Percentiles rank a stretch among this genome's conserved stretches.
phyloP scores from a whole-genome alignment of 192 early-diverging fungal genomes.

The Linnemannia zychae region DNA sequence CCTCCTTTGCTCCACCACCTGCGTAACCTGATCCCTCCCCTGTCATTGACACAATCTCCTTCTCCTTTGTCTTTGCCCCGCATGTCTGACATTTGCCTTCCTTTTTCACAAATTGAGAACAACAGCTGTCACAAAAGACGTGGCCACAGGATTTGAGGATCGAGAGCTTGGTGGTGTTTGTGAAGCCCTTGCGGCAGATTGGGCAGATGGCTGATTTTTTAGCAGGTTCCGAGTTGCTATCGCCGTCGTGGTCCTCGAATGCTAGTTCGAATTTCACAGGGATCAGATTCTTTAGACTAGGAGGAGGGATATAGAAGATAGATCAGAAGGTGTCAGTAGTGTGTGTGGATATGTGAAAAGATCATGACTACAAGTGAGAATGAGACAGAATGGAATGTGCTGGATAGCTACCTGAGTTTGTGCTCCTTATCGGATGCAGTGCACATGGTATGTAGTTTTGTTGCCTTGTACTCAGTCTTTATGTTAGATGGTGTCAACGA shows the following conservation, averaged over 20 bases:
- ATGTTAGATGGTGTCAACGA: constrained; percentile 77
- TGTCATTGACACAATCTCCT: constrained; percentile 76
- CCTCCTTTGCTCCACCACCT: constrained; percentile 74
- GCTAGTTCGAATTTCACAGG: constrained; percentile 70
- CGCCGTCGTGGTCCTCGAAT: constrained; percentile 60
- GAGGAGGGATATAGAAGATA: background rate
- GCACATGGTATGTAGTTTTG: constrained; percentile 73
- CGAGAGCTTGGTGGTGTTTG: constrained; percentile 72
- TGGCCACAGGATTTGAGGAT: constrained; percentile 81
- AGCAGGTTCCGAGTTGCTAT: constrained; percentile 48
- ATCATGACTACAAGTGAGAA: background rate
- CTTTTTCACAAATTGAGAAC: constrained; percentile 75
- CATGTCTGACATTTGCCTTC: constrained; percentile 80
- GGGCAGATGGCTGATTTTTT: constrained; percentile 69
- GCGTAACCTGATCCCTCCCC: constrained; percentile 69
- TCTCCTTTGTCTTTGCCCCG: constrained; percentile 72
- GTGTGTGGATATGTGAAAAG: background rate
- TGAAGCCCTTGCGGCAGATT: constrained; percentile 77
- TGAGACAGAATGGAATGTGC: background rate
- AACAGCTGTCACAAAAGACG: constrained; percentile 77
- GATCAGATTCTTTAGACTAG: constrained; percentile 77
- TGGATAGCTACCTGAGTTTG: constrained; percentile 64
- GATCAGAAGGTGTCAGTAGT: background rate
- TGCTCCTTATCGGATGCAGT: constrained; percentile 74
- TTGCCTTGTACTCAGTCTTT: constrained; percentile 63